Evolutionary conservation across 2,329 filamentous ascomycete species (phyloP).

Genomic region (Westerdykella aurantiaca): DNA sequence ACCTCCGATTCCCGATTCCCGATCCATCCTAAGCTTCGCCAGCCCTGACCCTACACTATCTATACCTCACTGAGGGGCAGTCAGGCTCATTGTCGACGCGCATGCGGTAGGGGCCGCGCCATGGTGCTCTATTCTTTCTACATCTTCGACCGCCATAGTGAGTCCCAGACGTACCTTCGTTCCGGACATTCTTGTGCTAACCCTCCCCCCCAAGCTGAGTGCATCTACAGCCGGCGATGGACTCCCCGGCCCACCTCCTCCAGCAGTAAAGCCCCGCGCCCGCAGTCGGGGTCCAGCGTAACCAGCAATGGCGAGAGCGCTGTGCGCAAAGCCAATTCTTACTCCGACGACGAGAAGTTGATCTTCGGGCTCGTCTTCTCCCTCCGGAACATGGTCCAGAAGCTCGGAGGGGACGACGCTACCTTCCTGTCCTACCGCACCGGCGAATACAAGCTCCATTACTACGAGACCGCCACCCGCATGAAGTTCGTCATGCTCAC

Average conservation of each 20-base stretch:
- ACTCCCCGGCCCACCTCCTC: constrained; percentile 50
- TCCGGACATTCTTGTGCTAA: constrained; percentile 5
- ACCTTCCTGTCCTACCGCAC: constrained; percentile 90
- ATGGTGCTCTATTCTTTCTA: constrained; percentile 98
- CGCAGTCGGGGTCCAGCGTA: constrained; percentile 45
- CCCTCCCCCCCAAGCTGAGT: constrained; percentile 66
- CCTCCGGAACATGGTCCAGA: constrained; percentile 91
- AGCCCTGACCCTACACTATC: neutral
- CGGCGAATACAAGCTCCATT: constrained; percentile 94
- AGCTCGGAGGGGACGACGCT: constrained; percentile 89
- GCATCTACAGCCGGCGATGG: constrained; percentile 93
- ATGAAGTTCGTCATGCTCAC: constrained; percentile 97
- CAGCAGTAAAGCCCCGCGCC: constrained; percentile 44
- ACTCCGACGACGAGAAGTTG: constrained; percentile 85
- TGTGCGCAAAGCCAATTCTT: constrained; percentile 44
- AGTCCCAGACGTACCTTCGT: constrained; percentile 23
- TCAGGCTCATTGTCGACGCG: neutral
- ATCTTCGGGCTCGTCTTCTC: constrained; percentile 97
- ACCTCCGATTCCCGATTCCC: constrained; percentile 4
- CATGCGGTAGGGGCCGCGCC: constrained; percentile 4
- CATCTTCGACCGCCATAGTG: constrained; percentile 98
- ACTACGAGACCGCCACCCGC: constrained; percentile 95
- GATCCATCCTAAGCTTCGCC: neutral
- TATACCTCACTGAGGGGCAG: constrained; percentile 1
- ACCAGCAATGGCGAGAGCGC: constrained; percentile 40